Evolutionary conservation across 306 rosid species (phyloP).

Genomic region (Vicia villosa): DNA sequence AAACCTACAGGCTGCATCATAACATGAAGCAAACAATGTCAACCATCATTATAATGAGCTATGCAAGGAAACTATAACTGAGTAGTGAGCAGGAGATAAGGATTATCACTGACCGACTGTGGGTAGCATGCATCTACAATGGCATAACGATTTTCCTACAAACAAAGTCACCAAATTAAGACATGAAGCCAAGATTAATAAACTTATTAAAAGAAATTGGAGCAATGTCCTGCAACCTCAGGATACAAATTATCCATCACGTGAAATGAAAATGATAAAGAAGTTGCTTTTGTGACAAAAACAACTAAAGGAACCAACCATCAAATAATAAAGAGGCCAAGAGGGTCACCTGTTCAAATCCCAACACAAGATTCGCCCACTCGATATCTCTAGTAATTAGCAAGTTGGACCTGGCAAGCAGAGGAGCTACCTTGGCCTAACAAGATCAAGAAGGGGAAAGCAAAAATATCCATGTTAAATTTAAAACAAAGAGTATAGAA

Average conservation of each 20-base stretch:
- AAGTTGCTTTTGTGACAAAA: conserved; percentile 7
- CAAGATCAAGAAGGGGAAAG: conserved; percentile 32
- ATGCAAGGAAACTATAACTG: conserved; percentile 6
- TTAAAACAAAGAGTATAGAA: not conserved
- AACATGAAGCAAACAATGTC: conserved; percentile 31
- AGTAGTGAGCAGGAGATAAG: conserved; percentile 13
- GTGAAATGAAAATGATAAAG: not conserved
- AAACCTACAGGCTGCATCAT: conserved; percentile 81
- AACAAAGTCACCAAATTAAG: conserved; percentile 37
- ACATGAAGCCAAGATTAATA: conserved; percentile 3
- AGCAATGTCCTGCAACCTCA: conserved; percentile 10
- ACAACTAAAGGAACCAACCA: conserved; percentile 23
- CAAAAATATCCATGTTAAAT: conserved; percentile 29
- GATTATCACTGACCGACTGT: conserved; percentile 68
- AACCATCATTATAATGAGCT: conserved; percentile 10
- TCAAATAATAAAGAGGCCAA: conserved; percentile 27
- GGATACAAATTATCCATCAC: conserved; percentile 18
- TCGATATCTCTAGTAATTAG: conserved; percentile 88
- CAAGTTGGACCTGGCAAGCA: conserved; percentile 95
- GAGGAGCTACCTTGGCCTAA: conserved; percentile 79
- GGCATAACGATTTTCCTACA: conserved; percentile 94
- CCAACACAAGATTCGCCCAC: conserved; percentile 95
- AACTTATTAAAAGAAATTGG: conserved; percentile 13
- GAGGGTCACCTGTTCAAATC: conserved; percentile 84
- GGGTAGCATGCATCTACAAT: conserved; percentile 94